These are phyloP conservation scores for Metahyphopichia silvanorum DNA, from an alignment of 805 yeast genomes.

Conservation along the genomic window DNA sequence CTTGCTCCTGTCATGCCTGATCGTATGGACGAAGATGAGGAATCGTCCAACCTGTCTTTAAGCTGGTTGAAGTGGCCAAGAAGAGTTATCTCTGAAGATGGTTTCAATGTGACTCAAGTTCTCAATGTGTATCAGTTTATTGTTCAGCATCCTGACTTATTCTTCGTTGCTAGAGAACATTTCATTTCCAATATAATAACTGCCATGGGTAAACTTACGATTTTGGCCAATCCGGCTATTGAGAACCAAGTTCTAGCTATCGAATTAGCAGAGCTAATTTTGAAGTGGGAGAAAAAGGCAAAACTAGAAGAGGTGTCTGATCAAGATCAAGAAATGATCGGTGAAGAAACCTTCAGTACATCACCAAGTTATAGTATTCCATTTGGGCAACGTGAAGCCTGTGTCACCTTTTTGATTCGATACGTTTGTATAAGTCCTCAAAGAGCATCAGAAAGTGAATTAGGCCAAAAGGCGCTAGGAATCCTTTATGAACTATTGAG, in stretches of 20 bases:
- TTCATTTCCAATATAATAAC: conserved; percentile 85
- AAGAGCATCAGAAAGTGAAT: conserved; percentile 76
- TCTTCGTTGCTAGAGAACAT: conserved; percentile 82
- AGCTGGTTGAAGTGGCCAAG: conserved; percentile 95
- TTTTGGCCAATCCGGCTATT: conserved; percentile 68
- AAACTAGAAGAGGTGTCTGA: conserved; percentile 7
- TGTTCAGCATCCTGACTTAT: conserved; percentile 79
- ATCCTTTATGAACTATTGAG: conserved; percentile 71
- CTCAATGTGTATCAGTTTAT: conserved; percentile 84
- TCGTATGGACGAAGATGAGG: conserved; percentile 51
- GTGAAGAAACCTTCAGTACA: conserved; percentile 38
- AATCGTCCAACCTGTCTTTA: conserved; percentile 55
- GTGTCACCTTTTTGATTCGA: conserved; percentile 82
- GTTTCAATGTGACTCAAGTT: conserved; percentile 81
- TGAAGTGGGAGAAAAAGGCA: conserved; percentile 77
- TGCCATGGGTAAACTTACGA: conserved; percentile 87
- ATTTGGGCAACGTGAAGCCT: conserved; percentile 79
- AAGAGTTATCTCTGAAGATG: conserved; percentile 86
- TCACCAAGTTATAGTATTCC: conserved; percentile 60
- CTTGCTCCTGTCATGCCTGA: conserved; percentile 83
- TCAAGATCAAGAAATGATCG: conserved; percentile 3
- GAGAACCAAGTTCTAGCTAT: conserved; percentile 86
- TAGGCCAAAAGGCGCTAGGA: conserved; percentile 79
- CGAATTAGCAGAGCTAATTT: conserved; percentile 80
- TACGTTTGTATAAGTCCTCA: conserved; percentile 85